These are phyloP conservation scores for Candida sojae DNA, from an alignment of 1,139 yeast species.

Conservation along the genomic window DNA sequence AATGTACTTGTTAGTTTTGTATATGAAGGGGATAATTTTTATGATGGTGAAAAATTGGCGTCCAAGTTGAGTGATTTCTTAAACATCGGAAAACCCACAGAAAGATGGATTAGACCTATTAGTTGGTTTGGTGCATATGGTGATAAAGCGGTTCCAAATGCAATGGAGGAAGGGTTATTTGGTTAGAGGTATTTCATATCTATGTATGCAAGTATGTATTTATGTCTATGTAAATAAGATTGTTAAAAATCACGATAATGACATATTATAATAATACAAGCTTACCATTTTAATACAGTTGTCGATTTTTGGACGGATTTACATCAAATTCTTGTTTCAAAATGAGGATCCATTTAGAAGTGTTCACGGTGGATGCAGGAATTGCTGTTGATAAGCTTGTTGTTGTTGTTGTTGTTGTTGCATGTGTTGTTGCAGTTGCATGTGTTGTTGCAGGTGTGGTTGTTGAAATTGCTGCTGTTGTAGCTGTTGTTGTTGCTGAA, in stretches of 20 bases:
- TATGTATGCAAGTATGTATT: neutral
- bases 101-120: slow-evolving; percentile 54
- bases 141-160: slow-evolving; percentile 59
- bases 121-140: slow-evolving; percentile 93
- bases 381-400: neutral
- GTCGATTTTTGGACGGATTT: neutral
- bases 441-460: neutral
- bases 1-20: slow-evolving; percentile 52
- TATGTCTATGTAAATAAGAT: neutral
- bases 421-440: neutral
- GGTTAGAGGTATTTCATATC: slow-evolving; percentile 36
- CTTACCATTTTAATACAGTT: neutral
- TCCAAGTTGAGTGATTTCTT: slow-evolving; percentile 31
- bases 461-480: neutral
- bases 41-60: slow-evolving; percentile 67
- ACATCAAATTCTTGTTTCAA: neutral
- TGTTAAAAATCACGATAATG: neutral
- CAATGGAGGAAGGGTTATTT: slow-evolving; percentile 77
- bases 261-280: neutral
- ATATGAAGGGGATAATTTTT: slow-evolving; percentile 87
- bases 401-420: no score
- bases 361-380: no score
- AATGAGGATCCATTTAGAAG: no score
- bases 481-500: neutral
- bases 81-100: slow-evolving; percentile 19